Conservation (phyloP, 2,329 filamentous ascomycete species). For the Beauveria brongniartii region DNA sequence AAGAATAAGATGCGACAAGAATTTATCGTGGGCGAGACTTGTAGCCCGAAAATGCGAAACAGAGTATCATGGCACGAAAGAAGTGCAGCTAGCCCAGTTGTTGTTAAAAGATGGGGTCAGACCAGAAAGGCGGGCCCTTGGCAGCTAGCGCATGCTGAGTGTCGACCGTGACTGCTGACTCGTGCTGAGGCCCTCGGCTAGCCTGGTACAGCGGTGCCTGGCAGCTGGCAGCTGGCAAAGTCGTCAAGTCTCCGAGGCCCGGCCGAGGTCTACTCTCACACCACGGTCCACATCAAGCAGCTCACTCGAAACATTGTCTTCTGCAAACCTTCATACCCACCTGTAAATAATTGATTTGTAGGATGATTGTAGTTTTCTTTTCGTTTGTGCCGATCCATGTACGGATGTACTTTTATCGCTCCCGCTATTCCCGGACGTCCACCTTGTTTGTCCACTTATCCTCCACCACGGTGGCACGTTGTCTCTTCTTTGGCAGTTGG, state of each 20-base stretch:
- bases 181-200: not conserved
- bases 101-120: not conserved
- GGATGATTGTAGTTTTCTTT: not conserved
- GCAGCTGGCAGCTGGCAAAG: not conserved
- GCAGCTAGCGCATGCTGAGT: not conserved
- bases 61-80: not conserved
- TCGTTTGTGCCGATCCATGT: not conserved
- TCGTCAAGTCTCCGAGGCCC: too few relatives aligned
- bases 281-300: not conserved
- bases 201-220: not conserved
- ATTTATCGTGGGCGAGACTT: not conserved
- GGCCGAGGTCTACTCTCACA: not conserved
- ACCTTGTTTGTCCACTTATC: not conserved
- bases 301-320: not conserved
- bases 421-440: not conserved
- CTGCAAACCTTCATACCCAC: too few relatives aligned
- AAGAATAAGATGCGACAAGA: not conserved
- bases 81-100: not conserved
- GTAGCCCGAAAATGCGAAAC: not conserved
- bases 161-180: too few relatives aligned
- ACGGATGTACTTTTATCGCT: not conserved
- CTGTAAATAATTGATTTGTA: too few relatives aligned
- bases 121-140: not conserved
- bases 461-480: not conserved
- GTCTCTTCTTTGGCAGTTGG: not conserved